Conservation (phyloP, 1,139 yeast species). For the Pichia sp. region DNA sequence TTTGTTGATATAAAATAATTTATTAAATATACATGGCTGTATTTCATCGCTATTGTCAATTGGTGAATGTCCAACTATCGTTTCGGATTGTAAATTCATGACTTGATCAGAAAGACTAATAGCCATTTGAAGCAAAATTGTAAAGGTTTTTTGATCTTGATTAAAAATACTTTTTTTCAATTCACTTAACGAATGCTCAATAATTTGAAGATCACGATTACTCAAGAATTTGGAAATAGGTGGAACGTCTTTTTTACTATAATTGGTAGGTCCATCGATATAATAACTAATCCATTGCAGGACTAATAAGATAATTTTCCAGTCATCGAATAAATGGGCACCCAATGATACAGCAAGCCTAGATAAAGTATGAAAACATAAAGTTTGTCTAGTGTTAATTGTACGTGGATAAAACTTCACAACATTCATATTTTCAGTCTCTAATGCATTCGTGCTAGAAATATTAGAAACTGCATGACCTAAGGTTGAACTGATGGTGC, state of each 20-base stretch:
- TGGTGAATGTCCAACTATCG: conserved; percentile 18
- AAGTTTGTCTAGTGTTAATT: conserved; percentile 57
- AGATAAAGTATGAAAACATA: conserved; percentile 72
- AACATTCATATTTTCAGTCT: neutral
- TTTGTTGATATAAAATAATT: conserved; percentile 35
- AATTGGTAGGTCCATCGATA: conserved; percentile 54
- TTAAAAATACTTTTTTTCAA: conserved; percentile 56
- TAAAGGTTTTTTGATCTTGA: conserved; percentile 46
- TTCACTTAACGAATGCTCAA: conserved; percentile 52
- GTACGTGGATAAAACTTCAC: conserved; percentile 35
- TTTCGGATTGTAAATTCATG: neutral
- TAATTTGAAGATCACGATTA: conserved; percentile 43
- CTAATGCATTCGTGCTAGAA: conserved; percentile 13
- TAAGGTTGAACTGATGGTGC: conserved; percentile 42
- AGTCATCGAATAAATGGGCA: conserved; percentile 55
- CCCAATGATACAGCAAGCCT: conserved; percentile 79
- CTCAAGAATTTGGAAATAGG: conserved; percentile 32
- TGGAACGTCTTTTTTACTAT: conserved; percentile 33
- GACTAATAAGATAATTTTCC: conserved; percentile 64
- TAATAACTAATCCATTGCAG: conserved; percentile 71
- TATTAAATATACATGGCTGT: conserved; percentile 39
- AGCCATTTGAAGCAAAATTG: conserved; percentile 40
- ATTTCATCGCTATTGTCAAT: conserved; percentile 16
- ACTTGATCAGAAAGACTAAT: conserved; percentile 37
- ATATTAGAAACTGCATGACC: conserved; percentile 30